These are phyloP conservation scores for Aspergillus leporis DNA, from an alignment of 495 filamentous ascomycete genomes.

Conservation along the genomic window DNA sequence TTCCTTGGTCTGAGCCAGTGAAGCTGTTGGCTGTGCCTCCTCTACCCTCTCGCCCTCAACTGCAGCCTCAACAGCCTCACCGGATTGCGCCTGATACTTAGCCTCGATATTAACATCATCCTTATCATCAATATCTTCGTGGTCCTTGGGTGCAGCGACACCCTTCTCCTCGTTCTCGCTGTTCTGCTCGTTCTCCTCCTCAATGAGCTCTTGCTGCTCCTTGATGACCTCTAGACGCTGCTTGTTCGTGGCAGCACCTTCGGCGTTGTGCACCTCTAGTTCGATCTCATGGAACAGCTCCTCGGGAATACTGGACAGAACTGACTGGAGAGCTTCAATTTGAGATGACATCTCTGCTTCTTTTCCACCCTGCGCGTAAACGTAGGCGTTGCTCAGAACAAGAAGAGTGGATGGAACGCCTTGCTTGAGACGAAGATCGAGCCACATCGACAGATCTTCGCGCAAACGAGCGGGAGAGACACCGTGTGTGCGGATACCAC, in stretches of 20 bases:
- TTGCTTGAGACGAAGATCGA: conserved; percentile 90
- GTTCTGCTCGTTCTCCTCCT: conserved; percentile 93
- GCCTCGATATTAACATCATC: conserved; percentile 40
- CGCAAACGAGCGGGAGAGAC: conserved; percentile 83
- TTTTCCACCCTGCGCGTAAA: conserved; percentile 85
- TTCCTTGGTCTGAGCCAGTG: conserved; percentile 18
- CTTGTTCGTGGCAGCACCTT: conserved; percentile 98
- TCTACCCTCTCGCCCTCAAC: conserved; percentile 41
- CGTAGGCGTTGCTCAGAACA: conserved; percentile 94
- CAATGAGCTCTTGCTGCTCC: conserved; percentile 97
- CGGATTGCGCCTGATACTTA: conserved; percentile 30
- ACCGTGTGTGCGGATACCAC: conserved; percentile 89
- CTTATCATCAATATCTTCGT: conserved; percentile 84
- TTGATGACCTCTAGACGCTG: conserved; percentile 98
- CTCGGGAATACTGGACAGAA: conserved; percentile 92
- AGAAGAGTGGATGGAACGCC: conserved; percentile 92
- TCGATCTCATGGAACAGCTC: conserved; percentile 99
- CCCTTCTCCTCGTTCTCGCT: conserved; percentile 65
- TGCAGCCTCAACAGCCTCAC: conserved; percentile 45
- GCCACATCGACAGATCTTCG: conserved; percentile 91
- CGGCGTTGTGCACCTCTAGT: conserved; percentile 94
- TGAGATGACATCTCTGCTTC: conserved; percentile 83
- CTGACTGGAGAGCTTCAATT: conserved; percentile 89
- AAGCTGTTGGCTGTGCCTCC: conserved; percentile 22
- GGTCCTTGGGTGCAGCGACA: conserved; percentile 62